Evolutionary conservation across 1,284 basidiomycete genomes (phyloP).

Genomic region (Sphagnurus paluster): DNA sequence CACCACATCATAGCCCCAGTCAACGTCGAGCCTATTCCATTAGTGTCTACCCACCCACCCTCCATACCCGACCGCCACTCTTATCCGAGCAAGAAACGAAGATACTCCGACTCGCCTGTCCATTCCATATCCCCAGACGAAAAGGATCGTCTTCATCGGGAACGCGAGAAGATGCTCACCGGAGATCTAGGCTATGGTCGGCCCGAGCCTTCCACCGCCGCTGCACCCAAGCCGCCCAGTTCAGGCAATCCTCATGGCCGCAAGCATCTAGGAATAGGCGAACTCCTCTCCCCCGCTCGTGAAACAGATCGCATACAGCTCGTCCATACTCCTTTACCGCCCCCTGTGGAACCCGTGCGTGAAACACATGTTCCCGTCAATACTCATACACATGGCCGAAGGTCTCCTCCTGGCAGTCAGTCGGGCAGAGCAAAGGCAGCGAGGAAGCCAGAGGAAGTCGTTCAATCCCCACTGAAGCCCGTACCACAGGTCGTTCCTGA

Average conservation of each 20-base stretch:
- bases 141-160: conserved; percentile 21
- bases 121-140: conserved; percentile 24
- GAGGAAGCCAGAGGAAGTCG: conserved; percentile 38
- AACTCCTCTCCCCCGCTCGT: conserved; percentile 24
- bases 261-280: conserved; percentile 28
- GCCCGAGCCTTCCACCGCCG: conserved; percentile 21
- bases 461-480: conserved; percentile 10
- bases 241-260: conserved; percentile 25
- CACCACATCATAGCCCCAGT: conserved; percentile 1
- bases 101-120: conserved; percentile 39
- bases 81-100: conserved; percentile 34
- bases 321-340: neutral
- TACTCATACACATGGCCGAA: conserved; percentile 31
- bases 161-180: conserved; percentile 14
- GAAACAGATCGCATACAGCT: conserved; percentile 14
- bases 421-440: conserved; percentile 43
- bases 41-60: conserved; percentile 6
- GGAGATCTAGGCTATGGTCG: conserved; percentile 32
- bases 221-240: conserved; percentile 23
- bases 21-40: conserved; percentile 4
- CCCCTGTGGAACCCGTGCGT: conserved; percentile 1
- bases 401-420: conserved; percentile 47
- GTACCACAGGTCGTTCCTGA: conserved; percentile 10
- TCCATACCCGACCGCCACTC: conserved; percentile 1
- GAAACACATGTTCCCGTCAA: conserved; percentile 21